phyloP scores from a whole-genome alignment of 1,284 basidiomycete species.

The Cryptococcus wingfieldii region DNA sequence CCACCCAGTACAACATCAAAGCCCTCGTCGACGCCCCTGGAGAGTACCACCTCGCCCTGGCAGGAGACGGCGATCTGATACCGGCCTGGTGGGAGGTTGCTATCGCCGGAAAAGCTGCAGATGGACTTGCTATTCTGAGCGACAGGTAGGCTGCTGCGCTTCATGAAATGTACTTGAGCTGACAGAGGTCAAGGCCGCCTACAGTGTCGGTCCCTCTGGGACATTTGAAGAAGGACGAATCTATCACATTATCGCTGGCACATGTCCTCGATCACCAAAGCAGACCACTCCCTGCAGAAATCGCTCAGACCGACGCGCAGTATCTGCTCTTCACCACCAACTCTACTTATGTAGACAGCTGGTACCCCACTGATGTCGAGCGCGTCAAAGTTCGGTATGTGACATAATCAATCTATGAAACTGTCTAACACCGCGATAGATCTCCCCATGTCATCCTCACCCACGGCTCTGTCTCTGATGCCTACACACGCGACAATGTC shows the following conservation, averaged over 20 bases:
- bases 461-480: conserved; percentile 55
- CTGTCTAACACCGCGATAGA: conserved; percentile 49
- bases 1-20: conserved; percentile 79
- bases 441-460: conserved; percentile 63
- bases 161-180: neutral
- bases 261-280: conserved; percentile 71
- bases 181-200: conserved; percentile 34
- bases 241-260: conserved; percentile 69
- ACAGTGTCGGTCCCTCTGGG: conserved; percentile 35
- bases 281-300: conserved; percentile 66
- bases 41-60: conserved; percentile 67
- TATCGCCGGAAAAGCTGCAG: conserved; percentile 58
- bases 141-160: conserved; percentile 18
- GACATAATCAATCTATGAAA: neutral
- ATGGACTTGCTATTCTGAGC: conserved; percentile 44
- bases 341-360: conserved; percentile 64
- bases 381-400: conserved; percentile 77
- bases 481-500: conserved; percentile 43
- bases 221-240: conserved; percentile 53
- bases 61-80: conserved; percentile 59
- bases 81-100: conserved; percentile 72
- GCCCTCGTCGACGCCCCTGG: conserved; percentile 61
- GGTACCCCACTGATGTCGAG: conserved; percentile 74
- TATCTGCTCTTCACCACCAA: conserved; percentile 71
- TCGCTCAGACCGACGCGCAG: conserved; percentile 74